phyloP scores from a whole-genome alignment of 495 filamentous ascomycete species.

The Massariosphaeria phaeospora region DNA sequence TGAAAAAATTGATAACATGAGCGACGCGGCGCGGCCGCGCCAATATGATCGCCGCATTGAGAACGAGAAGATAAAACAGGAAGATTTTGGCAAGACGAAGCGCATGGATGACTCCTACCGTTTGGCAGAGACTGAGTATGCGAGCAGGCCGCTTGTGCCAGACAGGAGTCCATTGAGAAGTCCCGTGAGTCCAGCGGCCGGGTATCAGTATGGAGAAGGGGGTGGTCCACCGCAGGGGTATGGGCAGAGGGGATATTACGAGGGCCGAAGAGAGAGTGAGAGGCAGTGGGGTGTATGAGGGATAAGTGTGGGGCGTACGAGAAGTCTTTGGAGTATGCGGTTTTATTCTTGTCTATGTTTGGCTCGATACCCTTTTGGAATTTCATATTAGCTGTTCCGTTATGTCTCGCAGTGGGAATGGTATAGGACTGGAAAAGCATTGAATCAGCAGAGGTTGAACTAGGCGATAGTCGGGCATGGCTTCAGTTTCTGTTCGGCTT shows the following conservation, averaged over 20 bases:
- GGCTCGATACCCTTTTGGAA: constrained; percentile 19
- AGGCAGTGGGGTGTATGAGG: background rate
- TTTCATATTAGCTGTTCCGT: too few relatives aligned
- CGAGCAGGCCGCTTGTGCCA: constrained; percentile 4
- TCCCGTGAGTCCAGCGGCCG: background rate
- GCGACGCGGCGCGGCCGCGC: background rate
- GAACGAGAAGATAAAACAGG: constrained; percentile 29
- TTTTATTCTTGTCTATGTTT: background rate
- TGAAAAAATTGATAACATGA: constrained; percentile 31
- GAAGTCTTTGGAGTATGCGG: too few relatives aligned
- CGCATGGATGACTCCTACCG: constrained; percentile 15
- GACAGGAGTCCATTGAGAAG: constrained; percentile 12
- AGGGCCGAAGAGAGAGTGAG: constrained; percentile 10
- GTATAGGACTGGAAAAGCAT: background rate
- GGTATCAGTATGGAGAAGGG: background rate
- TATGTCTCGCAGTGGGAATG: too few relatives aligned
- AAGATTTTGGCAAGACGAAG: constrained; percentile 17
- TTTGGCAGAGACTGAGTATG: constrained; percentile 22
- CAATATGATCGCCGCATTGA: constrained; percentile 6
- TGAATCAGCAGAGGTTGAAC: background rate
- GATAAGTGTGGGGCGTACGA: background rate
- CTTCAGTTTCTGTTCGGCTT: background rate
- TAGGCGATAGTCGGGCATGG: background rate
- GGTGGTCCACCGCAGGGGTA: background rate
- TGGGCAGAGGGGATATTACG: constrained; percentile 1